Conservation (phyloP, 768 basidiomycete species). For the Boletus subparvulus region DNA sequence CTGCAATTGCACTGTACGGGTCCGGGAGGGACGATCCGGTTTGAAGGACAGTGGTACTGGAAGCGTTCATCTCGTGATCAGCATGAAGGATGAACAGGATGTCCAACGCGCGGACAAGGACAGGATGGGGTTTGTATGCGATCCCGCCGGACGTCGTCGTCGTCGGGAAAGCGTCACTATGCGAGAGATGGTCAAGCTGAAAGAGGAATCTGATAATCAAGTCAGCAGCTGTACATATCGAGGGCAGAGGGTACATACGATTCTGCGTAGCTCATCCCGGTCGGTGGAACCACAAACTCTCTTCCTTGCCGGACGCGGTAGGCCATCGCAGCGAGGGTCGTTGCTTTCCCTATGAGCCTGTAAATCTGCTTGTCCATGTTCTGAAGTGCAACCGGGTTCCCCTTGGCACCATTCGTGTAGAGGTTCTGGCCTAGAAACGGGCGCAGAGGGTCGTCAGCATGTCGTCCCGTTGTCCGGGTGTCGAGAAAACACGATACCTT, state of each 20-base stretch:
- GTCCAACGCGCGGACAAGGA: conserved; percentile 85
- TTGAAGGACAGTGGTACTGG: conserved; percentile 82
- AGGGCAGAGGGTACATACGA: conserved; percentile 45
- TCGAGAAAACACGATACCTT: conserved; percentile 46
- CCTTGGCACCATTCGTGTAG: conserved; percentile 68
- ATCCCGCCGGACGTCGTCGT: conserved; percentile 49
- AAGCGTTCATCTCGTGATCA: conserved; percentile 89
- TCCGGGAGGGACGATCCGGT: conserved; percentile 88
- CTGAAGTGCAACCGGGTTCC: conserved; percentile 62
- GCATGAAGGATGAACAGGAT: conserved; percentile 86
- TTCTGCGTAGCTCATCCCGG: conserved; percentile 79
- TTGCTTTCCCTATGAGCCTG: conserved; percentile 83
- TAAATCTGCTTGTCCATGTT: conserved; percentile 93
- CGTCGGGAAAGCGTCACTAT: conserved; percentile 28
- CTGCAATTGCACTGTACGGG: conserved; percentile 85
- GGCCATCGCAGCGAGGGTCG: conserved; percentile 92
- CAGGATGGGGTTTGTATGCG: conserved; percentile 72
- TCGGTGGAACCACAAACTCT: conserved; percentile 81
- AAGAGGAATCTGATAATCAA: conserved; percentile 66
- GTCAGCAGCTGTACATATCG: background rate
- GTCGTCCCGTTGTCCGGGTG: background rate
- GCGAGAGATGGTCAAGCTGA: conserved; percentile 77
- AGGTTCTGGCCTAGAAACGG: conserved; percentile 63
- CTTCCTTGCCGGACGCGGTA: conserved; percentile 91
- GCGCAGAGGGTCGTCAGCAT: background rate